Evolutionary conservation across 495 filamentous ascomycete species (phyloP), one percentile per base, ranked within the genome.

Genomic region (Neurospora sp.): DNA sequence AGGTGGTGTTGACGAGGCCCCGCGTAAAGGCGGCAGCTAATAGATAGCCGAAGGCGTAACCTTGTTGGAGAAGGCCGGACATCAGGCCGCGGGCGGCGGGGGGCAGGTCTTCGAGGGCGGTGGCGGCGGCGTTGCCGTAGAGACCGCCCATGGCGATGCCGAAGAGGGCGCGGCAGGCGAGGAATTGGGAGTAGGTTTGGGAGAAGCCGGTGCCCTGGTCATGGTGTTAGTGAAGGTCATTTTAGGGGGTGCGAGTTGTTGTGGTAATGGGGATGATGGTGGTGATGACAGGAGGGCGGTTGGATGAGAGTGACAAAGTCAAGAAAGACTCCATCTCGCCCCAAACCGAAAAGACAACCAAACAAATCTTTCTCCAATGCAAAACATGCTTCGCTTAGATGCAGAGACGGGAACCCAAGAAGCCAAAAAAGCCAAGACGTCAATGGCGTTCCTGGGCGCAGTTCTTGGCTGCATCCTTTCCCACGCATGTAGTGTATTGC

Each of bases 111-210:
- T 97, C 93, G 18, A 97, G 82, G 0, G 93, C 93, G 0, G 93
- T 97, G 3, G 93, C 92, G 2, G 93, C 93, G 12, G 91, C 93
- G 78, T 96, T 97, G 48, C 93, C 93, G 76, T 96, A 96, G 20
- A 97, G 83, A 73, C 93, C 93, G 35, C 93, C 93, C 93, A 96
- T 96, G 59, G 93, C 92, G 71, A 96, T 88, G 38, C 93, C 93
- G 78, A 94, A 97, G n/a, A 97, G 88, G 1, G 93, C 91, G 11
- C 93, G 87, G 75, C 91, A 91, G 9, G 89, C 92, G 20, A 97
- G 83, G 78, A 97, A 97, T 74, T 93, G 88, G 65, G 86, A 77
- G 76, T 95, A 96, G 3, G 90, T 94, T 39, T 91, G 80, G 74
- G 87, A 91, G 79, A 95, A 97, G 61, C 92, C 92, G 12, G 93